Evolutionary conservation across 1,284 basidiomycete genomes (phyloP).

Genomic region (Bondarzewia mesenterica): DNA sequence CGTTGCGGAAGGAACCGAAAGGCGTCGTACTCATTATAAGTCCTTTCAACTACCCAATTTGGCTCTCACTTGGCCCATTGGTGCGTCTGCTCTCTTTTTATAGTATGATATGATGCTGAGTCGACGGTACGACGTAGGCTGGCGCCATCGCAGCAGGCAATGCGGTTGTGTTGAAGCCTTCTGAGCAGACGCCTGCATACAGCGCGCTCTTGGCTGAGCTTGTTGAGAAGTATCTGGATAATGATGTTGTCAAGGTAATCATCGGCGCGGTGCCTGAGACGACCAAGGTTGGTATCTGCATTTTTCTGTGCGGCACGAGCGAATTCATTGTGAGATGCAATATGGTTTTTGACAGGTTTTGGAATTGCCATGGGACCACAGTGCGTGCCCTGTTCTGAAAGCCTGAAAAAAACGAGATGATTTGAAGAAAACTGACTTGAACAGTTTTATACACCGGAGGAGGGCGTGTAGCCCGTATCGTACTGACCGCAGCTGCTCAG

Average conservation of each 20-base stretch:
- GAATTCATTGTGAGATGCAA: neutral
- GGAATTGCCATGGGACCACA: slow-evolving; percentile 82
- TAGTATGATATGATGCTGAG: neutral
- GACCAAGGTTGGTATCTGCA: slow-evolving; percentile 41
- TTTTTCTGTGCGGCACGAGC: neutral
- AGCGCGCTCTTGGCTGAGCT: slow-evolving; percentile 68
- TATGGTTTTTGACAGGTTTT: slow-evolving; percentile 41
- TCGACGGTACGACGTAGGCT: slow-evolving; percentile 29
- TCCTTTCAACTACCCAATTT: slow-evolving; percentile 55
- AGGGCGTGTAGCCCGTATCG: slow-evolving; percentile 70
- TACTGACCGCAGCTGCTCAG: slow-evolving; percentile 80
- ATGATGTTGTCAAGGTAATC: slow-evolving; percentile 62
- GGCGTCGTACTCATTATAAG: slow-evolving; percentile 63
- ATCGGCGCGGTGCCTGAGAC: slow-evolving; percentile 74
- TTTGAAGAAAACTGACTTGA: slow-evolving; percentile 2
- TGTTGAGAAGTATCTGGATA: slow-evolving; percentile 76
- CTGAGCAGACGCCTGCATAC: slow-evolving; percentile 66
- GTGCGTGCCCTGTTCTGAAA: slow-evolving; percentile 33
- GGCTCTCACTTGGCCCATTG: slow-evolving; percentile 43
- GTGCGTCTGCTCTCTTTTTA: slow-evolving; percentile 26
- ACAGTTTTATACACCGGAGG: slow-evolving; percentile 60
- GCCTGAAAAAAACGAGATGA: neutral
- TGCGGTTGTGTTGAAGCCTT: slow-evolving; percentile 70
- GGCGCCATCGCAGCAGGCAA: slow-evolving; percentile 81
- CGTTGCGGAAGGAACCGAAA: slow-evolving; percentile 70